These are phyloP conservation scores for Mytilinidion resinicola DNA, from an alignment of 495 filamentous ascomycete genomes.

Conservation along the genomic window DNA sequence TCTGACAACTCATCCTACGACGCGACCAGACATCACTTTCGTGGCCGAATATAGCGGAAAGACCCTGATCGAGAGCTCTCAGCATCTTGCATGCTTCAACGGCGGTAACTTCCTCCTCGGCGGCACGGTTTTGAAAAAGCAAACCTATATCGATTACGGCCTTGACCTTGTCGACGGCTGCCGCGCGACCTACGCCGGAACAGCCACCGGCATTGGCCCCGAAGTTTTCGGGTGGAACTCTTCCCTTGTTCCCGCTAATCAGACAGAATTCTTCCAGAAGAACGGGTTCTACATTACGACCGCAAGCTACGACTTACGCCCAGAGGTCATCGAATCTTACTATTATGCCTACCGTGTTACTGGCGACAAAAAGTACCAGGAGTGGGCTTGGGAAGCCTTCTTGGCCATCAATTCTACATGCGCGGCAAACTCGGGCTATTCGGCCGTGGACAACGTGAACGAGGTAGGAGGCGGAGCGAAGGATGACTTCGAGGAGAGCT, in stretches of 20 bases:
- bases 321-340: slow-evolving; percentile 80
- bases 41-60: slow-evolving; percentile 55
- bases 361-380: slow-evolving; percentile 48
- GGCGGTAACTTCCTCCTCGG: slow-evolving; percentile 85
- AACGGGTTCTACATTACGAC: slow-evolving; percentile 71
- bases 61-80: slow-evolving; percentile 44
- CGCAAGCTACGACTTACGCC: slow-evolving; percentile 61
- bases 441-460: slow-evolving; percentile 62
- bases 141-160: slow-evolving; percentile 68
- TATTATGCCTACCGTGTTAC: slow-evolving; percentile 85
- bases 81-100: slow-evolving; percentile 66
- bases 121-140: slow-evolving; percentile 58
- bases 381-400: slow-evolving; percentile 81
- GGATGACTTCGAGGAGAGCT: slow-evolving; percentile 74
- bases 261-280: slow-evolving; percentile 53
- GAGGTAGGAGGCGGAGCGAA: slow-evolving; percentile 51
- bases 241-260: slow-evolving; percentile 39
- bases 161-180: slow-evolving; percentile 67
- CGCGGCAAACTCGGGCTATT: slow-evolving; percentile 60
- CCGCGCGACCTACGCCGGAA: slow-evolving; percentile 64
- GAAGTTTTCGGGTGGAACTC: slow-evolving; percentile 68
- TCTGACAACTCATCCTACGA: slow-evolving; percentile 62
- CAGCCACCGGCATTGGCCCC: slow-evolving; percentile 69
- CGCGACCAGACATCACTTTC: slow-evolving; percentile 69
- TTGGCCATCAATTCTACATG: slow-evolving; percentile 60